These are phyloP conservation scores for Suillus cothurnatus DNA, from an alignment of 768 basidiomycete genomes.

Conservation along the genomic window DNA sequence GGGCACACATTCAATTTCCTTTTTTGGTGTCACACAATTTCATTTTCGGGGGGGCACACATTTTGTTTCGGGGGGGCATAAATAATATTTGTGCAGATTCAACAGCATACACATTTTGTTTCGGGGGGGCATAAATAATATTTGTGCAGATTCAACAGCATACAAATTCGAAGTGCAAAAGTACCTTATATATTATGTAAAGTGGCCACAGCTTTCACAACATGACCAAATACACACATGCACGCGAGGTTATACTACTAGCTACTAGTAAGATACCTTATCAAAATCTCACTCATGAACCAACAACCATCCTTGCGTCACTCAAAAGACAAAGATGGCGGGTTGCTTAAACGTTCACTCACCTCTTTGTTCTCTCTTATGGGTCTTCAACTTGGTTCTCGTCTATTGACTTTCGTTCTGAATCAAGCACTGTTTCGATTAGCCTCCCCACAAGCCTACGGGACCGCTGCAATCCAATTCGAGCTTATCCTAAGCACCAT, in stretches of 20 bases:
- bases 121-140: too few relatives aligned
- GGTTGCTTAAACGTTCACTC: conserved; percentile 34
- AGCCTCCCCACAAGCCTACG: conserved; percentile 82
- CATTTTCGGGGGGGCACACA: too few relatives aligned
- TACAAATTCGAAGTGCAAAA: too few relatives aligned
- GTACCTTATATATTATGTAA: neutral
- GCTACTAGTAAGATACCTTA: neutral
- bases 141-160: too few relatives aligned
- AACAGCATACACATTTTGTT: too few relatives aligned
- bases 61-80: too few relatives aligned
- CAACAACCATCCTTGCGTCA: neutral
- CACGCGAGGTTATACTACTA: too few relatives aligned
- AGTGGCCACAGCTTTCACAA: neutral
- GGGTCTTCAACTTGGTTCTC: conserved; percentile 81
- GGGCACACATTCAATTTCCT: too few relatives aligned
- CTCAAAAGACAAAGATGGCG: conserved; percentile 10
- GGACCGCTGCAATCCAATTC: conserved; percentile 92
- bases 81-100: too few relatives aligned
- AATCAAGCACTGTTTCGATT: conserved; percentile 88
- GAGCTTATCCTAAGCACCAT: conserved; percentile 90
- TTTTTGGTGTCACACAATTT: too few relatives aligned
- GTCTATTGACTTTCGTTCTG: conserved; percentile 82
- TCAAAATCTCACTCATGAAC: neutral
- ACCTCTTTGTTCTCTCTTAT: conserved; percentile 67
- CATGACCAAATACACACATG: conserved; percentile 3